Evolutionary conservation across 1,284 basidiomycete genomes (phyloP).

Genomic region (Omphalotus olearius): DNA sequence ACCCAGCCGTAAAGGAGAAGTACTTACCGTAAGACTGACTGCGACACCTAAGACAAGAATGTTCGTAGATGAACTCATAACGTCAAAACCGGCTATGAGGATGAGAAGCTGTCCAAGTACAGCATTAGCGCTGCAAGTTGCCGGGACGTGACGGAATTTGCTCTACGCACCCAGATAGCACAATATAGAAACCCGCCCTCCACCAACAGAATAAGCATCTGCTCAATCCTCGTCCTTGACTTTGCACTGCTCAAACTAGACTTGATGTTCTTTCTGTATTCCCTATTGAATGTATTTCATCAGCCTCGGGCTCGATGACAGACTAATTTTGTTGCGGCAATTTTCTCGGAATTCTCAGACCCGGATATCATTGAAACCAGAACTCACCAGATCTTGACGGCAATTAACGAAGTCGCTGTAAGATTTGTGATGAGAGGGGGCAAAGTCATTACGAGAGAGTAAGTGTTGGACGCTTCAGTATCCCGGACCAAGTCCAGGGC

Average conservation of each 20-base stretch:
- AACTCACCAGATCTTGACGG: constrained; percentile 8
- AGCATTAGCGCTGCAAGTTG: neutral
- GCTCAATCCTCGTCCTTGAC: neutral
- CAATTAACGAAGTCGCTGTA: constrained; percentile 4
- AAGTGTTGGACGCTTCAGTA: neutral
- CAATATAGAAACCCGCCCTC: constrained; percentile 10
- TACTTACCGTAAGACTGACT: constrained; percentile 11
- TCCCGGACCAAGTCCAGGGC: constrained; percentile 7
- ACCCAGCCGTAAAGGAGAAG: neutral
- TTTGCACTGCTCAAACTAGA: constrained; percentile 3
- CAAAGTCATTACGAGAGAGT: constrained; percentile 10
- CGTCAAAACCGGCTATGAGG: constrained; percentile 11
- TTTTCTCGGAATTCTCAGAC: no score
- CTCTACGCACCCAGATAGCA: constrained; percentile 8
- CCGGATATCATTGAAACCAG: no score
- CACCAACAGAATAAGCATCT: constrained; percentile 5
- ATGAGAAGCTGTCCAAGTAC: constrained; percentile 3
- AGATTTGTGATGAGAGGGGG: constrained; percentile 11
- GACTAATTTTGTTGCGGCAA: no score
- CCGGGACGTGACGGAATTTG: neutral
- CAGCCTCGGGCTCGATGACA: neutral
- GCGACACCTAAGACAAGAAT: constrained; percentile 6
- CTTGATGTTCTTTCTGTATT: constrained; percentile 6
- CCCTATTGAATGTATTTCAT: neutral
- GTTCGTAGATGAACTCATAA: constrained; percentile 9